Evolutionary conservation across 192 early-diverging fungal species (phyloP), one percentile per base, ranked within the genome.

Genomic region (Umbelopsis ramanniana): DNA sequence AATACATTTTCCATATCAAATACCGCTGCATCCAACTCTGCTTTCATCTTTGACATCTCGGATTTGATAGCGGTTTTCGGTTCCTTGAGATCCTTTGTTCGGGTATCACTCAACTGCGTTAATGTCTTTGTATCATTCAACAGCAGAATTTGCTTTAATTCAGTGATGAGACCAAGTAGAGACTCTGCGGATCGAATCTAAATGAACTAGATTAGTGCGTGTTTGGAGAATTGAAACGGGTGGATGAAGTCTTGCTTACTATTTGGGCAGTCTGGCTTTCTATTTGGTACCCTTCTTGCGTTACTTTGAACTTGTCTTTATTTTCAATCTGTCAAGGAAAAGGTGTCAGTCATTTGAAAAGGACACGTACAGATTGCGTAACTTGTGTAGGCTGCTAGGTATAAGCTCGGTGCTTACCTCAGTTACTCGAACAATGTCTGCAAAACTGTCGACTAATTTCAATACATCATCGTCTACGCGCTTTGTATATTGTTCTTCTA

Each of bases 231-330:
- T 9, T 4, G 10, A 47, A 45, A 10, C 43, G 22, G 52, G 24
- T 52, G 5, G n/a, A 48, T 63, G 5, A 4, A 33, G 1, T 37
- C 10, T 11, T 43, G 0, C 72, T 74, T 52, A 87, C 85, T 52
- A 87, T 87, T 54, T 87, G 83, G 17, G 83, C 77, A 12, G 85
- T 81, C 11, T 84, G 73, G 22, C 81, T 84, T 67, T 87, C 83
- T 50, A 87, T 83, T 66, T 87, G 85, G 53, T 87, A 87, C 19
- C 83, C 83, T 74, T 87, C 85, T 50, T 87, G 85, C 9, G 85
- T 77, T 3, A 84, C 79, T 53, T 84, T 84, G 66, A 84, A 87
- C 66, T 84, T 87, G 63, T 87, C 85, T 68, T 87, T 87, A 15
- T 84, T 80, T 63, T 76, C 66, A 46, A 74, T 77, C 75, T 76